Evolutionary conservation across 192 early-diverging fungal species (phyloP).

Genomic region (Mortierella alpina): DNA sequence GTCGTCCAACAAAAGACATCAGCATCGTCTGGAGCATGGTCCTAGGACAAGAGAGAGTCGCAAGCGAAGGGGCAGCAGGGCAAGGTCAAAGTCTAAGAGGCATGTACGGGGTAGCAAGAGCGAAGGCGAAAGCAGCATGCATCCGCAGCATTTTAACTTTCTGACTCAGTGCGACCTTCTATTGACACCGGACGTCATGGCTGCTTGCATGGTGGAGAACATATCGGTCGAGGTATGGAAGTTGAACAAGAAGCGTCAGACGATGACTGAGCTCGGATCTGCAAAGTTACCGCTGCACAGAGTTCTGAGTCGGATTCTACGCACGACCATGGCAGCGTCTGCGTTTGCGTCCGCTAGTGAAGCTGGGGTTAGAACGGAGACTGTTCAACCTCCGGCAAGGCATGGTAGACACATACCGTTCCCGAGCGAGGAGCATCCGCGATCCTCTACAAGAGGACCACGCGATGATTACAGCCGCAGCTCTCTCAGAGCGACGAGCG

Average conservation of each 20-base stretch:
- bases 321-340: slow-evolving; percentile 12
- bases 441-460: background rate
- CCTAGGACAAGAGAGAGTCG: background rate
- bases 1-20: background rate
- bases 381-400: background rate
- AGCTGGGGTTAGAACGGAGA: background rate
- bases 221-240: slow-evolving; percentile 53
- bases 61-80: background rate
- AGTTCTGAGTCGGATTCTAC: slow-evolving; percentile 41
- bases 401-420: background rate
- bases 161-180: slow-evolving; percentile 20
- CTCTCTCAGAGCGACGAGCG: background rate
- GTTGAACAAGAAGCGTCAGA: slow-evolving; percentile 44
- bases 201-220: slow-evolving; percentile 48
- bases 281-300: slow-evolving; percentile 43
- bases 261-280: slow-evolving; percentile 46
- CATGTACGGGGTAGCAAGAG: no score
- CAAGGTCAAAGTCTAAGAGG: background rate
- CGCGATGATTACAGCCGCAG: background rate
- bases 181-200: slow-evolving; percentile 48
- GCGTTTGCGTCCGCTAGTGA: background rate
- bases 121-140: background rate
- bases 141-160: slow-evolving; percentile 48
- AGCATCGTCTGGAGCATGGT: background rate
- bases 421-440: background rate